Evolutionary conservation across 2,329 filamentous ascomycete genomes (phyloP).

Genomic region (Xylariomycetidae sp.): DNA sequence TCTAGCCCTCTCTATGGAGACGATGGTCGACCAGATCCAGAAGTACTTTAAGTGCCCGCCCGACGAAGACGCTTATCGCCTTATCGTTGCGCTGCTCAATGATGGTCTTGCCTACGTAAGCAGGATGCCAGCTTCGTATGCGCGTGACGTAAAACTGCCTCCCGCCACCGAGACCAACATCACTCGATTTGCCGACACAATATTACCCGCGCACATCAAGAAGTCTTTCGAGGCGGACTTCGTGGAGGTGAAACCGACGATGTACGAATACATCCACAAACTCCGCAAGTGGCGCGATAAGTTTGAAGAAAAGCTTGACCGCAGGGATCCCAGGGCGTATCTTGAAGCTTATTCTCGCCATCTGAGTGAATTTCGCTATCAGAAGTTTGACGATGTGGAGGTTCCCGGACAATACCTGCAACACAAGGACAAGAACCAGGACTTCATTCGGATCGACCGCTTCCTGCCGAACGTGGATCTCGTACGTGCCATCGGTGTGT

Average conservation of each 20-base stretch:
- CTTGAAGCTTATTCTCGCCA: slow-evolving; percentile 86
- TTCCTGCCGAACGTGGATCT: slow-evolving; percentile 95
- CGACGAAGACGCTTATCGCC: slow-evolving; percentile 93
- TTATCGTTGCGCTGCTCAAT: slow-evolving; percentile 96
- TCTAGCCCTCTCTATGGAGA: slow-evolving; percentile 96
- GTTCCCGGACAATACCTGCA: slow-evolving; percentile 95
- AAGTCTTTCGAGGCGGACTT: slow-evolving; percentile 98
- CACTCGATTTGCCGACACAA: slow-evolving; percentile 91
- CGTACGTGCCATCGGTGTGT: slow-evolving; percentile 84
- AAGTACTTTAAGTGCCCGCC: slow-evolving; percentile 99
- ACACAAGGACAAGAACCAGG: slow-evolving; percentile 98
- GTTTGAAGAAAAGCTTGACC: slow-evolving; percentile 95
- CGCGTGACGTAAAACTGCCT: slow-evolving; percentile 86
- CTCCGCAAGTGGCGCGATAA: slow-evolving; percentile 93
- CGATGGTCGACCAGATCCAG: slow-evolving; percentile 97
- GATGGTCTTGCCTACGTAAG: slow-evolving; percentile 92
- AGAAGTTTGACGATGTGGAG: slow-evolving; percentile 98
- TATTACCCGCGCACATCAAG: slow-evolving; percentile 89
- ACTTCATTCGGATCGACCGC: slow-evolving; percentile 94
- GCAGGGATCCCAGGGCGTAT: slow-evolving; percentile 65
- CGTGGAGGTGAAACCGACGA: slow-evolving; percentile 88
- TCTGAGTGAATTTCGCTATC: slow-evolving; percentile 92
- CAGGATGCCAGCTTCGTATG: slow-evolving; percentile 79
- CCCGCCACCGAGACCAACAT: slow-evolving; percentile 92
- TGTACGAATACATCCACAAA: slow-evolving; percentile 98